phyloP scores from a whole-genome alignment of 306 rosid genomes.

The Trifolium dubium region DNA sequence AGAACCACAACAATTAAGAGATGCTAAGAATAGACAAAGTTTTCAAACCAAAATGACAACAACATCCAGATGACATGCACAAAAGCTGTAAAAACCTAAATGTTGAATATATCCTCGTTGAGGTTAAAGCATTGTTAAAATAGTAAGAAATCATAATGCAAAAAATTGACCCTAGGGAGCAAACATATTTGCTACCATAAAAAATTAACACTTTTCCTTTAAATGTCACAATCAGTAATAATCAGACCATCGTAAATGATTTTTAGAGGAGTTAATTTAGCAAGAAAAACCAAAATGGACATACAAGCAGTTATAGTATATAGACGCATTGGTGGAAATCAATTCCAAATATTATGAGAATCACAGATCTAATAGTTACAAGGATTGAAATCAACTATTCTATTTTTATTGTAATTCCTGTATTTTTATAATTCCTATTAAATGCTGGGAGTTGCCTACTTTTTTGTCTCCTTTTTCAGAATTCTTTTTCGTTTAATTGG shows the following conservation, averaged over 20 bases:
- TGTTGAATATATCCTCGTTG: background rate
- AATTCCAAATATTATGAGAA: constrained; percentile 14
- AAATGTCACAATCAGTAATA: background rate
- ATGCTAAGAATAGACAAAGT: constrained; percentile 7
- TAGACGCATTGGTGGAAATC: background rate
- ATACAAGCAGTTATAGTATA: constrained; percentile 18
- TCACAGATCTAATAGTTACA: constrained; percentile 4
- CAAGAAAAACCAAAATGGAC: constrained; percentile 31
- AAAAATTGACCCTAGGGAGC: background rate
- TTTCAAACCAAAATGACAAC: constrained; percentile 3
- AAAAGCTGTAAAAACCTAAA: background rate
- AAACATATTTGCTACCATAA: constrained; percentile 25
- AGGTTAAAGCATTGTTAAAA: background rate
- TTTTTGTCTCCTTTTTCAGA: background rate
- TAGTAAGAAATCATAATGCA: background rate
- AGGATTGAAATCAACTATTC: background rate
- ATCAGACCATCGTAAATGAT: constrained; percentile 9
- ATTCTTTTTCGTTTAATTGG: background rate
- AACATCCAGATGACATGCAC: background rate
- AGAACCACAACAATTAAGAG: constrained; percentile 1
- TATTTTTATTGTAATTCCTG: constrained; percentile 3
- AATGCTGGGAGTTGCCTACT: background rate
- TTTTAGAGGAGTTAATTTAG: constrained; percentile 17
- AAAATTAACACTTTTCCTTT: background rate
- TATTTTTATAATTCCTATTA: background rate